Conservation (phyloP, 176 grass and related monocot genomes). For the Hordeum marinum region DNA sequence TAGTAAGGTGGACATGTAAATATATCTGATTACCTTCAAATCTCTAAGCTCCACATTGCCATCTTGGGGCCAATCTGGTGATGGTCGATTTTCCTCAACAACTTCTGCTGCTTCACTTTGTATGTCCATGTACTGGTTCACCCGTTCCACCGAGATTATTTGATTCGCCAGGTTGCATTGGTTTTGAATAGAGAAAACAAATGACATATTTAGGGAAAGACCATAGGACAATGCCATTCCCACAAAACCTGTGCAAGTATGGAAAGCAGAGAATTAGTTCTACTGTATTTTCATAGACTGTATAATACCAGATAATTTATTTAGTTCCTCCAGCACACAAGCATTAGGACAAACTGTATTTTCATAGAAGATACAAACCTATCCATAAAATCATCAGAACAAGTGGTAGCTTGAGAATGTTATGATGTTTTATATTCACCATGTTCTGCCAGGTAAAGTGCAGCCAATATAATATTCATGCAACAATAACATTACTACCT, state of each 20-base stretch:
- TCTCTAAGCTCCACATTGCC: slow-evolving; percentile 68
- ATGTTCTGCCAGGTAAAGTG: not conserved
- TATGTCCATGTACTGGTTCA: slow-evolving; percentile 90
- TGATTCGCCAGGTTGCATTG: slow-evolving; percentile 76
- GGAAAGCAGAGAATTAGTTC: slow-evolving; percentile 1
- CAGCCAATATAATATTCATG: not conserved
- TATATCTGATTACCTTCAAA: slow-evolving; percentile 58
- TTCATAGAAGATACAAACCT: not conserved
- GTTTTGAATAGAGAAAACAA: slow-evolving; percentile 80
- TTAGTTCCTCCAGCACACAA: not conserved
- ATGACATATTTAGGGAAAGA: slow-evolving; percentile 67
- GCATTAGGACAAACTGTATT: not conserved
- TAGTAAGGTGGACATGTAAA: not conserved
- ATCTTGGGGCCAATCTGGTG: slow-evolving; percentile 65
- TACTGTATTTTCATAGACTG: not conserved
- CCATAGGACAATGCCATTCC: slow-evolving; percentile 96
- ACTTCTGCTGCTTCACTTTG: slow-evolving; percentile 64
- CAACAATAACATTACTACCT: not conserved
- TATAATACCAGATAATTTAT: not conserved
- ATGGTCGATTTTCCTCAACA: slow-evolving; percentile 51
- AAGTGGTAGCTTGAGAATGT: not conserved
- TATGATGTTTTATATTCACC: not conserved
- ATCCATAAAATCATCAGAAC: not conserved
- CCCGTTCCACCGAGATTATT: slow-evolving; percentile 89
- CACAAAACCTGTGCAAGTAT: slow-evolving; percentile 65